phyloP scores from a whole-genome alignment of 345 rosid genomes.

The Lepidium aucheri region DNA sequence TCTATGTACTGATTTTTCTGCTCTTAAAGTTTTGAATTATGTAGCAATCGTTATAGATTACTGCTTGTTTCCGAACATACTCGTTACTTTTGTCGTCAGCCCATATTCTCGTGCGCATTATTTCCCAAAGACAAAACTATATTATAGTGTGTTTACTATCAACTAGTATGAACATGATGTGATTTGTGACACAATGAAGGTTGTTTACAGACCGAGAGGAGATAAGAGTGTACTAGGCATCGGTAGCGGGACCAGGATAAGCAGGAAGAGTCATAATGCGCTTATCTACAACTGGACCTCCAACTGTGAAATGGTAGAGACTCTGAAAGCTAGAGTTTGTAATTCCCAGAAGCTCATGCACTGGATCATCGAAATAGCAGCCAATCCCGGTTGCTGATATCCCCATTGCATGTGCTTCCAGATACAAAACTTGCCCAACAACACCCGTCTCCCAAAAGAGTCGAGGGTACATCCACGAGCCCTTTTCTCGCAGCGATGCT shows the following conservation, averaged over 20 bases:
- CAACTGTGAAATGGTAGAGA: slow-evolving; percentile 77
- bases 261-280: slow-evolving; percentile 92
- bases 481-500: slow-evolving; percentile 42
- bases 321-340: slow-evolving; percentile 60
- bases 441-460: slow-evolving; percentile 91
- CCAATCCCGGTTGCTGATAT: slow-evolving; percentile 92
- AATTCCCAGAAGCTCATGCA: slow-evolving; percentile 70
- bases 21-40: no score
- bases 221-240: slow-evolving; percentile 25
- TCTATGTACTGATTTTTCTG: no score
- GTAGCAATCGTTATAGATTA: no score
- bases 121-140: no score
- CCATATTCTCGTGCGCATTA: no score
- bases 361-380: slow-evolving; percentile 92
- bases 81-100: no score
- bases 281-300: slow-evolving; percentile 73
- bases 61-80: no score
- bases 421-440: slow-evolving; percentile 79
- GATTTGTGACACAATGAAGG: neutral
- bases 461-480: slow-evolving; percentile 84
- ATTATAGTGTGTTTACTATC: no score
- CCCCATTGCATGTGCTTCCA: slow-evolving; percentile 89
- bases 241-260: slow-evolving; percentile 66
- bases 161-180: no score
- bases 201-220: neutral